Conservation (phyloP, 257 asterid species). For the Datura wrightii region DNA sequence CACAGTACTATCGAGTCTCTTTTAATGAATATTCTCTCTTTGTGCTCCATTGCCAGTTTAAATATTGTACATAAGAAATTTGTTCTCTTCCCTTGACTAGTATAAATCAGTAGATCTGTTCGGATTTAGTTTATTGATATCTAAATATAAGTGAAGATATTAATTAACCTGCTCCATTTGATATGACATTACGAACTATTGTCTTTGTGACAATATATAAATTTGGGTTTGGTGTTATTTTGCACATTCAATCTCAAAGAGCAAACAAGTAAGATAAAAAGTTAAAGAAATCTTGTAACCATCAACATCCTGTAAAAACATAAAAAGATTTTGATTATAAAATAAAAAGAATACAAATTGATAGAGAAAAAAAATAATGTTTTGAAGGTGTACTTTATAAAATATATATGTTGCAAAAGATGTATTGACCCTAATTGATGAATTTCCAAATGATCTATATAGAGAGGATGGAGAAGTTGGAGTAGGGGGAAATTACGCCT, state of each 20-base stretch:
- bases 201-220: background rate
- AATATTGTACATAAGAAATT: too few relatives aligned
- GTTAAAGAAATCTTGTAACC: background rate
- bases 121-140: too few relatives aligned
- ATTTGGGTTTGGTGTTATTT: background rate
- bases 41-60: too few relatives aligned
- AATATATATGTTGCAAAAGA: background rate
- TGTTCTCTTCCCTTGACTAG: too few relatives aligned
- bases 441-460: background rate
- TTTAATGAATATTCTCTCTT: too few relatives aligned
- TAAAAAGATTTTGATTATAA: background rate
- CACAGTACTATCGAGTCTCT: too few relatives aligned
- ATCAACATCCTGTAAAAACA: background rate
- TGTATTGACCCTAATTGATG: background rate
- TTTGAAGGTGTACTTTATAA: background rate
- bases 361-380: background rate
- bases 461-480: background rate
- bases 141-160: background rate
- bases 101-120: too few relatives aligned
- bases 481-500: background rate
- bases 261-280: background rate
- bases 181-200: background rate
- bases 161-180: slow-evolving; percentile 12
- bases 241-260: background rate
- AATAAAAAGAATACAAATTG: background rate